Base-by-base conservation (phyloP, 495 filamentous ascomycete genomes). In the Podospora australis region DNA sequence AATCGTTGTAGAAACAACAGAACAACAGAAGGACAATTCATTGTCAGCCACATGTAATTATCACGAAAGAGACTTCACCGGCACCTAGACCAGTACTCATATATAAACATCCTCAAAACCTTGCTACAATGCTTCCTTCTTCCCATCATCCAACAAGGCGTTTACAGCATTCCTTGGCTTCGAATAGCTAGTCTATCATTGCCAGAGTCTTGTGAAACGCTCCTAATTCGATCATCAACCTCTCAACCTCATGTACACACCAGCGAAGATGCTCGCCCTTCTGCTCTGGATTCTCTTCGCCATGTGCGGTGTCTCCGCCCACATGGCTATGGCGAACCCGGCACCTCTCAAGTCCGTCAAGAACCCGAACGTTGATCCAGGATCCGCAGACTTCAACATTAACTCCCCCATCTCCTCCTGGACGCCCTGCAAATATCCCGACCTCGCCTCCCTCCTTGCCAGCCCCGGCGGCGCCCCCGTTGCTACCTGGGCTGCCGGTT, bases 261-360 rank as follows among this genome's bases (percentile, higher is more conserved):
- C 2, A 26, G 32, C 14, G 29, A 26, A 29, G 17, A 30, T 17
- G 14, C 16, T 34, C 17, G 1, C 36, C 28, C 19, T 58, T 17
- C 7, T 35, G 22, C 8, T 17, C 29, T 7, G 40, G 32, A 23
- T 11, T n/a, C 2, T 14, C 11, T 25, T 14, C 16, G 13, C 34
- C 26, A n/a, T 32, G 22, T 14, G 16, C 30, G 9, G 11, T 6
- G 13, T 36, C 32, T 2, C 32, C 45, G 64, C 63, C 43, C 82
- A 84, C 60, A 81, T 84, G 72, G 58, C 68, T 44, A 71, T 86
- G 66, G 56, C 57, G 22, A 60, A 66, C 46, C 81, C 80, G 3
- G 54, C 69, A 4, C 74, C 78, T 4, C 64, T 84, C 24, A 60
- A 63, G 3, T 67, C 63, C 52, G 68, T 68, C 48, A 49, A 39